Conservation (phyloP, 2,329 filamentous ascomycete genomes). For the Pseudogymnoascus sp. region DNA sequence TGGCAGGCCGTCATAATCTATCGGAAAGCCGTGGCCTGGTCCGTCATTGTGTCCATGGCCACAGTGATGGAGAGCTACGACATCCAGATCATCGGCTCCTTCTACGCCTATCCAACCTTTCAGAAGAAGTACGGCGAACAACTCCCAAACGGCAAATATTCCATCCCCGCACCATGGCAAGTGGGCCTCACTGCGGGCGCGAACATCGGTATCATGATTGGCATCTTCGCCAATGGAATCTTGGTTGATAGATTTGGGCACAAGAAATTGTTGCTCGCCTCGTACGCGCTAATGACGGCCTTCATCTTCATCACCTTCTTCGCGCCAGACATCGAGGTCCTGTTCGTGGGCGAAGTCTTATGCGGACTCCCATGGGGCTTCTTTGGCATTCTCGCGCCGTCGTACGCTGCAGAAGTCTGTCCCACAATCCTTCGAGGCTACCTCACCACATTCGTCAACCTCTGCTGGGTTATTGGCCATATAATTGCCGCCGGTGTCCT, state of each 20-base stretch:
- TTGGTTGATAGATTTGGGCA: conserved; percentile 42
- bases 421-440: conserved; percentile 47
- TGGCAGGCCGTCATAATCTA: conserved; percentile 72
- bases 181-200: conserved; percentile 23
- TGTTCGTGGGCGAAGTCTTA: conserved; percentile 42
- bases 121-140: conserved; percentile 30
- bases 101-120: conserved; percentile 39
- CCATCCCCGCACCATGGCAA: conserved; percentile 26
- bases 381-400: conserved; percentile 35
- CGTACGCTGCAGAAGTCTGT: conserved; percentile 41
- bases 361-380: conserved; percentile 42
- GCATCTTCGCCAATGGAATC: conserved; percentile 38
- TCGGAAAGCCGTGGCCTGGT: conserved; percentile 80
- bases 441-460: conserved; percentile 46
- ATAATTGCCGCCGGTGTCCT: conserved; percentile 42
- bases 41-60: conserved; percentile 74
- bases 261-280: conserved; percentile 40
- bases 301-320: conserved; percentile 44
- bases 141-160: conserved; percentile 23
- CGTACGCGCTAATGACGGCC: conserved; percentile 35
- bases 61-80: conserved; percentile 92
- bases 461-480: conserved; percentile 46
- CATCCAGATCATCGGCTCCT: conserved; percentile 70
- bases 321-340: conserved; percentile 36
- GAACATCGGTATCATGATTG: conserved; percentile 32